Evolutionary conservation across 108 stramenopile species (phyloP).

Genomic region (Tribonema minus): DNA sequence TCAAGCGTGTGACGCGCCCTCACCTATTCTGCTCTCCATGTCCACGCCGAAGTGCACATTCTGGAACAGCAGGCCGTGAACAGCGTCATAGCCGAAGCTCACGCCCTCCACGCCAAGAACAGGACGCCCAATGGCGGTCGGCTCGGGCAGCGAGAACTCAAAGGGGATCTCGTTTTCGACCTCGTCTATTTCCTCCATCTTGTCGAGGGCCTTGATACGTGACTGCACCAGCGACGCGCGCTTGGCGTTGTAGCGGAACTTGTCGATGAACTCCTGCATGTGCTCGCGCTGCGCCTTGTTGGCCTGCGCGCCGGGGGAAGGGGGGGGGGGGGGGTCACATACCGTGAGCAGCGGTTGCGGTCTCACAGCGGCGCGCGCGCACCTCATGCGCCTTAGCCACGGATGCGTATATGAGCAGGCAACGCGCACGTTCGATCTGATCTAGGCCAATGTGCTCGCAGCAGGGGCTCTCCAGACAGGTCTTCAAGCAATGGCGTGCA

Average conservation of each 20-base stretch:
- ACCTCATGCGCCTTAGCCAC: too few species aligned
- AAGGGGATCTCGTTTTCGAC: not conserved
- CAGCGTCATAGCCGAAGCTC: conserved; percentile 79
- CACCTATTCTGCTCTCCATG: conserved; percentile 60
- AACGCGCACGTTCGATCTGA: too few species aligned
- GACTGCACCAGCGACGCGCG: conserved; percentile 83
- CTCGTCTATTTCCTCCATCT: conserved; percentile 48
- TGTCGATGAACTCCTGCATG: conserved; percentile 97
- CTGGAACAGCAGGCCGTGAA: conserved; percentile 63
- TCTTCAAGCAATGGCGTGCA: too few species aligned
- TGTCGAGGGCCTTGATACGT: conserved; percentile 75
- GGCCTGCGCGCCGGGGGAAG: too few species aligned
- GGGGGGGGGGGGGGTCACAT: too few species aligned
- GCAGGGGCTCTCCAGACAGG: too few species aligned
- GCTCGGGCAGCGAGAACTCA: conserved; percentile 64
- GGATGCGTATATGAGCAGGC: too few species aligned
- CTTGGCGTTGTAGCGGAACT: conserved; percentile 91
- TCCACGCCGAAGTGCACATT: conserved; percentile 93
- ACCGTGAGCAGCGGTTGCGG: too few species aligned
- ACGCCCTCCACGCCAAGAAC: conserved; percentile 88
- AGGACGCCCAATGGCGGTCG: conserved; percentile 80
- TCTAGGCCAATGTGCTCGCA: too few species aligned
- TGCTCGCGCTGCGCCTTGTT: conserved; percentile 77
- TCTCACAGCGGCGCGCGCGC: too few species aligned
- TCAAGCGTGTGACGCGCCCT: too few species aligned